A percentile compares a stretch with the other conserved stretches of the same genome.
These are phyloP conservation scores for Aspergillus thermomutatus DNA, from an alignment of 2,329 filamentous ascomycete genomes.

Conservation along the genomic window DNA sequence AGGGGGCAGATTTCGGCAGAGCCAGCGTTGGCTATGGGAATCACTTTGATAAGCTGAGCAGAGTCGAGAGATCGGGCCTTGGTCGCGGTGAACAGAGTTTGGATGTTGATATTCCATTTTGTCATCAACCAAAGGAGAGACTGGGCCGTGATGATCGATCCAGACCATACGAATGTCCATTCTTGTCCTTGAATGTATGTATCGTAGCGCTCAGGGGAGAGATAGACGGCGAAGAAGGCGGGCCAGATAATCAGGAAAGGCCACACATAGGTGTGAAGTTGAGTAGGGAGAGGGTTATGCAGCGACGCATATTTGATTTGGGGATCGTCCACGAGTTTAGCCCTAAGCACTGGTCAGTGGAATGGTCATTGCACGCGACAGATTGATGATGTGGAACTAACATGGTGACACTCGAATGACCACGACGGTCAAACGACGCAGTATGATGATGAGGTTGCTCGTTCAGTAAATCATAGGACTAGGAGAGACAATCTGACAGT, in stretches of 20 bases:
- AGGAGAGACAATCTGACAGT: slow-evolving; percentile 3
- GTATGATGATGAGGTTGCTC: slow-evolving; percentile 5
- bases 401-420: slow-evolving; percentile 34
- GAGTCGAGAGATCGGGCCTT: slow-evolving; percentile 66
- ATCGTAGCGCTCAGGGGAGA: slow-evolving; percentile 79
- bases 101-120: slow-evolving; percentile 92
- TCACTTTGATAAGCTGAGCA: slow-evolving; percentile 85
- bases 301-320: slow-evolving; percentile 87
- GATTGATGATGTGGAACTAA: slow-evolving; percentile 16
- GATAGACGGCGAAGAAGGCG: slow-evolving; percentile 82
- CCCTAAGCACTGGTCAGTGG: slow-evolving; percentile 46
- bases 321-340: slow-evolving; percentile 83
- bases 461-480: slow-evolving; percentile 26
- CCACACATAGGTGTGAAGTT: slow-evolving; percentile 86
- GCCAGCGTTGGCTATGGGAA: slow-evolving; percentile 86
- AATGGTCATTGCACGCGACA: slow-evolving; percentile 9
- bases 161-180: slow-evolving; percentile 96
- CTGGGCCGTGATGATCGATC: slow-evolving; percentile 82
- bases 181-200: slow-evolving; percentile 89
- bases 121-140: slow-evolving; percentile 91
- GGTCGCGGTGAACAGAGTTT: slow-evolving; percentile 75
- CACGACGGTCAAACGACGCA: slow-evolving; percentile 25
- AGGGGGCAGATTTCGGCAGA: slow-evolving; percentile 82
- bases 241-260: slow-evolving; percentile 92
- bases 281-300: slow-evolving; percentile 77